Evolutionary conservation across 2,329 filamentous ascomycete species (phyloP).

Genomic region (Ophiostoma piceae): DNA sequence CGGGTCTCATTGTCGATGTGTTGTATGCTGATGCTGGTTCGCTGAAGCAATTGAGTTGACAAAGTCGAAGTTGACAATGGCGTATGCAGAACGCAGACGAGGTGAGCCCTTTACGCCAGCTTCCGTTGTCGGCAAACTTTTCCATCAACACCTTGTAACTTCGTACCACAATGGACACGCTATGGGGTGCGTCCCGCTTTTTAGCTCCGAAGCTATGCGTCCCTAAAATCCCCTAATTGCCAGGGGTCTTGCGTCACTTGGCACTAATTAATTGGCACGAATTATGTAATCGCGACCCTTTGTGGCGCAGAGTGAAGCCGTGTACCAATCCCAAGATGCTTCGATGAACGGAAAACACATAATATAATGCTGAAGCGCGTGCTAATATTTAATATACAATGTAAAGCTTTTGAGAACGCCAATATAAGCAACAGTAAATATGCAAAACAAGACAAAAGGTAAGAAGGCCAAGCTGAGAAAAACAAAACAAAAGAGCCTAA

Average conservation of each 20-base stretch:
- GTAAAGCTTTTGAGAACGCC: neutral
- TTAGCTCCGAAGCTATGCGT: slow-evolving; percentile 7
- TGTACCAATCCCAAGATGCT: neutral
- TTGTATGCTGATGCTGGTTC: neutral
- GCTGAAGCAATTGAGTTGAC: neutral
- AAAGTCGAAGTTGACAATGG: neutral
- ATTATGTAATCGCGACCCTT: neutral
- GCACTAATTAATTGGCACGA: neutral
- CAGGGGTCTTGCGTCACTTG: slow-evolving; percentile 14
- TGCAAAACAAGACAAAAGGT: neutral
- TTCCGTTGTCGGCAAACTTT: slow-evolving; percentile 21
- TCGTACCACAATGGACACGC: slow-evolving; percentile 1
- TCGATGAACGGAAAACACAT: neutral
- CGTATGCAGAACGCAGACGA: neutral
- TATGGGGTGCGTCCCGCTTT: slow-evolving; percentile 14
- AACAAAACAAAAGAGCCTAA: neutral
- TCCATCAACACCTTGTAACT: slow-evolving; percentile 1
- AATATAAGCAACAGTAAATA: neutral
- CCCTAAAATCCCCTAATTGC: slow-evolving; percentile 1
- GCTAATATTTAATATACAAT: slow-evolving; percentile 20
- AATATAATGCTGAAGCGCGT: slow-evolving; percentile 14
- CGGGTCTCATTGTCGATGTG: slow-evolving; percentile 2
- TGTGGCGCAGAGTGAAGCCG: neutral
- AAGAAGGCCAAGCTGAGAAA: neutral
- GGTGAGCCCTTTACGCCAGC: neutral